phyloP scores from a whole-genome alignment of 176 grass and related monocot genomes.

The Bromus sterilis region DNA sequence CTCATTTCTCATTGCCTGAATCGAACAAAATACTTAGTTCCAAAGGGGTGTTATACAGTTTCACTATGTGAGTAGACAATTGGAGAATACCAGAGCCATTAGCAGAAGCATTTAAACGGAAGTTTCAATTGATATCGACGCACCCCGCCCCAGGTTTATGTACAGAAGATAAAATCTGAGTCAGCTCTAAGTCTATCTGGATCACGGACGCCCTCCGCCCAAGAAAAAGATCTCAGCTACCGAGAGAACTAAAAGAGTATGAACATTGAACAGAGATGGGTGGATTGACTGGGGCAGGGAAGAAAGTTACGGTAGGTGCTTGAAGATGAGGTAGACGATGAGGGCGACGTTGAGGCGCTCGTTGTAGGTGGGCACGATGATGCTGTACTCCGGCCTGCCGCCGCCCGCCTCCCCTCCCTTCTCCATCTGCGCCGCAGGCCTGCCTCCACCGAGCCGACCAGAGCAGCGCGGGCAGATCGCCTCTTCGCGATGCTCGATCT shows the following conservation, averaged over 20 bases:
- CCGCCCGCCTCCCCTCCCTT: neutral
- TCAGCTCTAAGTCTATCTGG: neutral
- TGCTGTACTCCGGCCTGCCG: slow-evolving; percentile 57
- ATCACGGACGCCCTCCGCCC: neutral
- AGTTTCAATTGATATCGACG: neutral
- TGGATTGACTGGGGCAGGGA: neutral
- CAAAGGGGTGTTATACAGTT: neutral
- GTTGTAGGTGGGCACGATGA: slow-evolving; percentile 92
- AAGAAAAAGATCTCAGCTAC: neutral
- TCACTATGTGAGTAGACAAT: neutral
- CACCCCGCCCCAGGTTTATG: neutral
- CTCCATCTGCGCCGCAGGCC: neutral
- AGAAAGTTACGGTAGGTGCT: slow-evolving; percentile 69
- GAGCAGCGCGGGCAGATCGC: neutral
- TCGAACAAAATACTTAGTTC: neutral
- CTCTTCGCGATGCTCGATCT: neutral
- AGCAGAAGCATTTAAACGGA: neutral
- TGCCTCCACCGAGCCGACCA: neutral
- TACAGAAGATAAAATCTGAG: neutral
- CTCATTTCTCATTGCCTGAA: neutral
- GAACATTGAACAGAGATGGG: slow-evolving; percentile 1
- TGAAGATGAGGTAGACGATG: slow-evolving; percentile 91
- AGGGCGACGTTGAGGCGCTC: slow-evolving; percentile 92
- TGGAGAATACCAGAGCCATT: neutral
- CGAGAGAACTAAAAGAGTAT: neutral